These are phyloP conservation scores for Epichloe glyceriae DNA, from an alignment of 2,329 filamentous ascomycete species.

Conservation along the genomic window DNA sequence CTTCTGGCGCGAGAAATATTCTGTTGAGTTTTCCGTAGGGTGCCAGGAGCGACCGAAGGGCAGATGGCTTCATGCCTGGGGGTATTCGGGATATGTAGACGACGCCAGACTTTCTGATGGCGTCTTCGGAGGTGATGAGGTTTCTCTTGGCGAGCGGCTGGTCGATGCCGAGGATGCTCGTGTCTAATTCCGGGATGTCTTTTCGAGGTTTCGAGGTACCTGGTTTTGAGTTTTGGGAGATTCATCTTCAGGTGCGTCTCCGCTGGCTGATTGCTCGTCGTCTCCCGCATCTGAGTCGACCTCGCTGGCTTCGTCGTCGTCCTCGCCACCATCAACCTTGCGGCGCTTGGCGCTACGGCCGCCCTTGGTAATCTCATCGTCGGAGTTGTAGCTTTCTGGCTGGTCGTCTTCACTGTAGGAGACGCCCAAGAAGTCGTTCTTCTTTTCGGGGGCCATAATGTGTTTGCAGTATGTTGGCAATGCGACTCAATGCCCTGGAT, in stretches of 20 bases:
- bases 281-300: constrained; percentile 20
- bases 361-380: constrained; percentile 56
- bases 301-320: constrained; percentile 25
- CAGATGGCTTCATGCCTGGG: constrained; percentile 77
- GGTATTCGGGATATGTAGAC: constrained; percentile 75
- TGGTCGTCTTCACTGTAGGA: constrained; percentile 46
- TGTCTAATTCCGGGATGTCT: constrained; percentile 17
- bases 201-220: constrained; percentile 8
- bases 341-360: constrained; percentile 49
- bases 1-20: constrained; percentile 68
- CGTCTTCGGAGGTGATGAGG: constrained; percentile 49
- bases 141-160: constrained; percentile 53
- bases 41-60: constrained; percentile 60
- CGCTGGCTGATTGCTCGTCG: constrained; percentile 7
- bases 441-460: constrained; percentile 53
- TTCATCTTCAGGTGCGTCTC: not conserved
- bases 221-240: constrained; percentile 12
- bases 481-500: not conserved
- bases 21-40: constrained; percentile 66
- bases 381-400: constrained; percentile 51
- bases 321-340: constrained; percentile 35
- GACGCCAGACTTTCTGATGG: constrained; percentile 62
- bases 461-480: not conserved
- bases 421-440: constrained; percentile 57
- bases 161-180: constrained; percentile 33